Conservation (phyloP, 2,329 filamentous ascomycete genomes). For the Ophiostoma piceae region DNA sequence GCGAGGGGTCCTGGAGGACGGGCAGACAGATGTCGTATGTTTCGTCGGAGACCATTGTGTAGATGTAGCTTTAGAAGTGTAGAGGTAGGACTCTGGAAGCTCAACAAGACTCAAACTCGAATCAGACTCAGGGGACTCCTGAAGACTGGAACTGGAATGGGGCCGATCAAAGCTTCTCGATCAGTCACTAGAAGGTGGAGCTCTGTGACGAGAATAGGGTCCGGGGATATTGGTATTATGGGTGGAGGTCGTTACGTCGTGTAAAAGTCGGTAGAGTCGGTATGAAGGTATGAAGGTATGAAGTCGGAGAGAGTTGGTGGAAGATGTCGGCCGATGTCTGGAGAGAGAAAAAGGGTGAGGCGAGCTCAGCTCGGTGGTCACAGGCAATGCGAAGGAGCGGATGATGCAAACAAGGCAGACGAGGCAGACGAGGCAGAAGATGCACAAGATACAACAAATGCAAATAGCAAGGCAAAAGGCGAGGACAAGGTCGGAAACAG, state of each 20-base stretch:
- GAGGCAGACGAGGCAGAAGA: background rate
- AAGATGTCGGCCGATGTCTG: background rate
- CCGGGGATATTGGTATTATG: conserved; percentile 13
- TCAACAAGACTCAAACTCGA: background rate
- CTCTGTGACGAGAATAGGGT: conserved; percentile 14
- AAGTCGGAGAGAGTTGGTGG: no score
- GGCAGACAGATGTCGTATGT: conserved; percentile 88
- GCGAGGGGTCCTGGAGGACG: conserved; percentile 71
- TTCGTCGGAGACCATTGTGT: conserved; percentile 81
- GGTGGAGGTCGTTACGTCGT: conserved; percentile 13
- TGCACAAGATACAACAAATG: background rate
- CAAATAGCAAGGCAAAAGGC: background rate
- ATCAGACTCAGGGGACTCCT: background rate
- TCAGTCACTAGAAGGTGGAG: conserved; percentile 15
- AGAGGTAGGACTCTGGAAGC: background rate
- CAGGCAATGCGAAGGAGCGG: no score
- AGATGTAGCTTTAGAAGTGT: background rate
- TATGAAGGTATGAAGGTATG: background rate
- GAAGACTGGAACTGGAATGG: conserved; percentile 6
- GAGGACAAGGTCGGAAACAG: background rate
- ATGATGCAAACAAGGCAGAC: background rate
- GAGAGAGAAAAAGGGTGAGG: background rate
- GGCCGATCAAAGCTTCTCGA: conserved; percentile 14
- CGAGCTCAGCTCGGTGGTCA: conserved; percentile 1
- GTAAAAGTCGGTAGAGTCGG: background rate